A percentile compares a stretch with the other conserved stretches of the same genome.
Conservation (phyloP, 2,329 filamentous ascomycete genomes). For the Colletotrichum godetiae region DNA sequence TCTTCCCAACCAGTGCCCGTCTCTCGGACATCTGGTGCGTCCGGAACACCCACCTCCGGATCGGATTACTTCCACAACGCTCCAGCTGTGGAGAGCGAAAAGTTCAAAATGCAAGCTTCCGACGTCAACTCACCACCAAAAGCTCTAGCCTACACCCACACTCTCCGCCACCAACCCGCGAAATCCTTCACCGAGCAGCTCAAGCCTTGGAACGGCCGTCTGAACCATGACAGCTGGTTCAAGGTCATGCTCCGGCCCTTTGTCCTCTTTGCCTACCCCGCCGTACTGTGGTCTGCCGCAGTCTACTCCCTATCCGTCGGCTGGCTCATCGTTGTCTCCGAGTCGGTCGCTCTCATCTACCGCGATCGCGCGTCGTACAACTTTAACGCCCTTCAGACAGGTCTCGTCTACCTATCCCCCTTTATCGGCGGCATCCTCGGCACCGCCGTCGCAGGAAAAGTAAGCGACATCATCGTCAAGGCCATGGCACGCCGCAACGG, state of each 20-base stretch:
- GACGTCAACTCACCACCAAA: constrained; percentile 48
- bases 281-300: constrained; percentile 87
- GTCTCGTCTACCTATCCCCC: constrained; percentile 88
- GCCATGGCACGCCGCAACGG: constrained; percentile 87
- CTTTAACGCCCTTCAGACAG: constrained; percentile 83
- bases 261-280: constrained; percentile 87
- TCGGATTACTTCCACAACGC: constrained; percentile 41
- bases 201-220: constrained; percentile 80
- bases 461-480: constrained; percentile 87
- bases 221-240: constrained; percentile 83
- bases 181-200: constrained; percentile 81
- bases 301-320: constrained; percentile 91
- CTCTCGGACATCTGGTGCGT: not conserved
- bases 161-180: constrained; percentile 73
- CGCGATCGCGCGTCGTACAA: constrained; percentile 77
- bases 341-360: constrained; percentile 86
- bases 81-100: constrained; percentile 55
- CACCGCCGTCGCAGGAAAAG: constrained; percentile 89
- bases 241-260: constrained; percentile 84
- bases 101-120: constrained; percentile 46
- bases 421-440: constrained; percentile 90
- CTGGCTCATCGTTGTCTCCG: constrained; percentile 95
- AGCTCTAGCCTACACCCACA: constrained; percentile 71
- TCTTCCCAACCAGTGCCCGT: not conserved
- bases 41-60: constrained; percentile 37